Base-by-base conservation (phyloP, 176 grass and related monocot genomes). In the Aegilops tauschii region DNA sequence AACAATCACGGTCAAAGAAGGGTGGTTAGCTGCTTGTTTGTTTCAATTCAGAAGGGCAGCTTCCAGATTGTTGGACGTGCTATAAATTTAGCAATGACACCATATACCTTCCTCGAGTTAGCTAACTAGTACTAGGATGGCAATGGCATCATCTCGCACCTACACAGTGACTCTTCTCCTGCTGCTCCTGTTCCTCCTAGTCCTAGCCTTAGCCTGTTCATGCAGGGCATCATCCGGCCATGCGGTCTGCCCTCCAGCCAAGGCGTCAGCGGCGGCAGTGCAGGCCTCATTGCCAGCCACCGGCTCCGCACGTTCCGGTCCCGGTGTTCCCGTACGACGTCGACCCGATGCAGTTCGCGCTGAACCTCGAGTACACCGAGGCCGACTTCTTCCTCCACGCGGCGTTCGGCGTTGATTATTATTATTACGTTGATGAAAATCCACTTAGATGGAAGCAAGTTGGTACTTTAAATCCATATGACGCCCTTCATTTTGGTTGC, bases 281-380 rank as follows among this genome's bases (percentile, higher is more conserved):
- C 13, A 30, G 9, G 0, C 71, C 69, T n/a, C 29, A 0, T 44
- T 84, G 84, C 80, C 45, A 18, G 69, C 82, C 72, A 8, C 34
- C 80, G 18, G 32, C 73, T 25, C 80, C 83, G 18, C 74, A 23
- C 29, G 32, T 63, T 8, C 27, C 47, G 10, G 86, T 93, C 8
- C 61, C 86, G 18, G 86, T 95, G 58, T 95, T 85, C 88, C 93
- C 87, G 10, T 76, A 84, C 52, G 93, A 95, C 52, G 36, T 88
- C 0, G 91, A 91, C 4, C 93, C 90, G 20, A 2, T 95, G 36
- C 87, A 85, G 78, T 98, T 95, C 34, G 87, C 89, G 16, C 52
- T 89, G 82, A 98, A 98, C 86, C 23, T 98, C 31, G 95, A 98
- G 87, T 95, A 14, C 83, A 86, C 44, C 1, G 95, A 98, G 87